Conservation (phyloP, 2,329 filamentous ascomycete genomes). For the Colletotrichum echinochloae region DNA sequence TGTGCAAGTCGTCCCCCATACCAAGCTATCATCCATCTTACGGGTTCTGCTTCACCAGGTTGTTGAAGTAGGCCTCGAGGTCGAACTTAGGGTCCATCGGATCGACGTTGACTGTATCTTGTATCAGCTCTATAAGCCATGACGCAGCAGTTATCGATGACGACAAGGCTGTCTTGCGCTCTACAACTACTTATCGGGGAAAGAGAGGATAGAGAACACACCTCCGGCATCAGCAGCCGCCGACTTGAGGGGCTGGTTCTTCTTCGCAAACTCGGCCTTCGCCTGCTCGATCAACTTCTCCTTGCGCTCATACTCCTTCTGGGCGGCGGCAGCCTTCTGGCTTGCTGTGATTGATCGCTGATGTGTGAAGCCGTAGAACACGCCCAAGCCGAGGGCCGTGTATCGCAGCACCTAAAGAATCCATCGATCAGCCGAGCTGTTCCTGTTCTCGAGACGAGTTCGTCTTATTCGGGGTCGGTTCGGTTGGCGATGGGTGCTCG, state of each 20-base stretch:
- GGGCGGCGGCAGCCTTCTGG: conserved; percentile 76
- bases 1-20: conserved; percentile 46
- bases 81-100: conserved; percentile 92
- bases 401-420: conserved; percentile 88
- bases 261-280: conserved; percentile 88
- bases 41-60: conserved; percentile 66
- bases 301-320: conserved; percentile 92
- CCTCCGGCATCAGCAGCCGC: conserved; percentile 35
- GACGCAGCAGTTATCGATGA: background rate
- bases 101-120: conserved; percentile 74
- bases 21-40: conserved; percentile 50
- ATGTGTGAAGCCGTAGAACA: conserved; percentile 97
- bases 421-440: conserved; percentile 46
- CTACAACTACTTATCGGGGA: background rate
- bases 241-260: conserved; percentile 66
- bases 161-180: conserved; percentile 2
- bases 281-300: conserved; percentile 91
- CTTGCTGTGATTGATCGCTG: conserved; percentile 82
- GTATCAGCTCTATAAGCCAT: conserved; percentile 11
- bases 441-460: background rate
- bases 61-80: conserved; percentile 84
- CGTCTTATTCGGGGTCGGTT: conserved; percentile 2
- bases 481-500: conserved; percentile 28
- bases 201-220: conserved; percentile 13
- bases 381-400: conserved; percentile 89